A percentile compares a stretch with the other conserved stretches of the same genome.
Conservation (phyloP, 371 early-diverging fungal genomes). For the Sporodiniella umbellata region DNA sequence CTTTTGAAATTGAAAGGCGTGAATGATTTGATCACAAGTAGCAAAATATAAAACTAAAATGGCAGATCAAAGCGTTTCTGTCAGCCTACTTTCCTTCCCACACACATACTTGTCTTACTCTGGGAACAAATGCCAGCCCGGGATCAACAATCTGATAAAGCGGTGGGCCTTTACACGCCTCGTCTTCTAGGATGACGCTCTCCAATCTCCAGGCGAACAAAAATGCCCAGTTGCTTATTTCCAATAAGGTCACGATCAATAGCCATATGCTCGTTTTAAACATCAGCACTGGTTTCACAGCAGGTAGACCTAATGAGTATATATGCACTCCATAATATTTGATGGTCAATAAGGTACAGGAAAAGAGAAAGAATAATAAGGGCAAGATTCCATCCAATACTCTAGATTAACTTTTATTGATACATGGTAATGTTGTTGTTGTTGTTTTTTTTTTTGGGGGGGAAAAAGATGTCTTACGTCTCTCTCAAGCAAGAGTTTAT, state of each 20-base stretch:
- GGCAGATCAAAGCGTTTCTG: not conserved
- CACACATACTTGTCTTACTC: slow-evolving; percentile 17
- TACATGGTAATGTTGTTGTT: no score
- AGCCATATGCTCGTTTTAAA: slow-evolving; percentile 29
- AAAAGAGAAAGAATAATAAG: slow-evolving; percentile 25
- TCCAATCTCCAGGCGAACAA: slow-evolving; percentile 49
- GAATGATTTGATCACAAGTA: slow-evolving; percentile 48
- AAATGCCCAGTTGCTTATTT: slow-evolving; percentile 48
- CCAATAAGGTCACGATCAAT: slow-evolving; percentile 33
- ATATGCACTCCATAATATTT: slow-evolving; percentile 9
- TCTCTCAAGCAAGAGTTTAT: slow-evolving; percentile 35
- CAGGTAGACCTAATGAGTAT: slow-evolving; percentile 33
- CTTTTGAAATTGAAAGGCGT: slow-evolving; percentile 51
- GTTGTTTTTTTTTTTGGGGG: not conserved
- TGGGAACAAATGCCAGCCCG: slow-evolving; percentile 31
- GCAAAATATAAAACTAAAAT: slow-evolving; percentile 46
- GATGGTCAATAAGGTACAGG: slow-evolving; percentile 18
- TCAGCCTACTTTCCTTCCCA: not conserved
- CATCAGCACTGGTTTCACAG: slow-evolving; percentile 27
- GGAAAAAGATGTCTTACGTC: slow-evolving; percentile 15
- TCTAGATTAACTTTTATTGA: no score
- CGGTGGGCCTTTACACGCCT: slow-evolving; percentile 19
- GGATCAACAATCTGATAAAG: slow-evolving; percentile 40
- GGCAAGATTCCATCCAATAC: slow-evolving; percentile 35
- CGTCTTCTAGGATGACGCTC: slow-evolving; percentile 35